Base-by-base conservation (phyloP, 257 asterid species). In the Ligustrum vulgare region DNA sequence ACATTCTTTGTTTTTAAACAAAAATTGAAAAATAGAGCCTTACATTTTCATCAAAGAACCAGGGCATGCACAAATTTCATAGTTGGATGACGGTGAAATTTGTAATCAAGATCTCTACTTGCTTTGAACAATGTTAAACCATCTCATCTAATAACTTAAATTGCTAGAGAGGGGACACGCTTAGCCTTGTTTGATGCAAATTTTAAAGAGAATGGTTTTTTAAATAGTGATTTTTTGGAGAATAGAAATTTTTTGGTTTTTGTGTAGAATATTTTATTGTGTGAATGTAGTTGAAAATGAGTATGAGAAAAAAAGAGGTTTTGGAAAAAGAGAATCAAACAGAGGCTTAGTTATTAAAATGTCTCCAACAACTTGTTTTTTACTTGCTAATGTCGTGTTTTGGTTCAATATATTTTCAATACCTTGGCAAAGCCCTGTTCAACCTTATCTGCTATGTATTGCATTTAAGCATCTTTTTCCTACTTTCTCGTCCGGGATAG, bases 401-500 rank as follows among this genome's bases (percentile, higher is more conserved):
- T 11, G 51, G n/a, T 43, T 43, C 51, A 12, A 5, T 12, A 43
- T 12, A 43, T 43, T 43, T 43, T 43, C 51, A 3, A 13, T 43
- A 43, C n/a, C 51, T 43, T 43, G 51, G n/a, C n/a, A 43, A 43
- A 3, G 51, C 51, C 10, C 0, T 5, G 2, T 43, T 43, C n/a
- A 13, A 43, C 51, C 18, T 43, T 43, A 43, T 43, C 51, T 43
- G 18, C 51, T 43, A 2, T 2, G 16, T 20, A 28, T 74, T 51
- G 64, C 76, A 54, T 60, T 43, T 60, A 58, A 39, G 60, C 56
- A 58, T 25, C 67, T 75, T 56, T 28, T 45, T 69, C 36, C 45
- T 35, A 78, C 72, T 45, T 73, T 70, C 70, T 75, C 71, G 76
- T 84, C 66, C 95, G 92, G 98, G 97, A 91, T 83, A 93, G 97